Conservation (phyloP, 768 basidiomycete genomes). For the Russula olivacea region DNA sequence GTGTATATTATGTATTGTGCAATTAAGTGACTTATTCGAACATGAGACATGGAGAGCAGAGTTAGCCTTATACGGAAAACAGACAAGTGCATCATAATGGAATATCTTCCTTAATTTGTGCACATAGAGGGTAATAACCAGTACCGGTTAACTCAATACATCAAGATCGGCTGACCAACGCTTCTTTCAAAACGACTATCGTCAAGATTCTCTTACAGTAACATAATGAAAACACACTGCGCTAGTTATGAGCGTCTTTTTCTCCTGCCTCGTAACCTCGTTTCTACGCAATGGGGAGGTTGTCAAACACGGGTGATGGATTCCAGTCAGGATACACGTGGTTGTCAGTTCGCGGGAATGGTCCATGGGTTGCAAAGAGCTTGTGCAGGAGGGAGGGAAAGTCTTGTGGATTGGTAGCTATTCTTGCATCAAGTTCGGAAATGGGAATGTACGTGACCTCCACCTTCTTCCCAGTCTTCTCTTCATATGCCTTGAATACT, state of each 20-base stretch:
- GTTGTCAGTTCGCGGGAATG: conserved; percentile 15
- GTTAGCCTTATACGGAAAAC: too few species aligned
- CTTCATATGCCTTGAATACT: conserved; percentile 23
- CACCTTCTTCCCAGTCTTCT: conserved; percentile 23
- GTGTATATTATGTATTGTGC: too few species aligned
- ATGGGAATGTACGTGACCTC: conserved; percentile 20
- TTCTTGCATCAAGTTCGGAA: conserved; percentile 13
- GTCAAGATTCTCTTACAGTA: too few species aligned
- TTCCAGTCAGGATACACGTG: conserved; percentile 25
- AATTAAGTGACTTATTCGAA: too few species aligned
- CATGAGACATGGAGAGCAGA: too few species aligned
- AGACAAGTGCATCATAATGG: too few species aligned
- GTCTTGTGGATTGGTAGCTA: conserved; percentile 20
- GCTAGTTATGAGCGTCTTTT: not conserved
- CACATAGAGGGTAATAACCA: too few species aligned
- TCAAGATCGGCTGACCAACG: too few species aligned
- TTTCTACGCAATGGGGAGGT: not conserved
- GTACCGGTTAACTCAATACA: too few species aligned
- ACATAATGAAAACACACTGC: not conserved
- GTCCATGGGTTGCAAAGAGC: conserved; percentile 18
- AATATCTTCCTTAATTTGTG: too few species aligned
- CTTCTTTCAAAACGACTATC: not conserved
- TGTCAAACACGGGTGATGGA: conserved; percentile 20
- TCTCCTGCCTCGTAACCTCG: not conserved
- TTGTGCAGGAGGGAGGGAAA: conserved; percentile 8